Conservation (phyloP, 2,329 filamentous ascomycete genomes). For the Sporothrix luriei region DNA sequence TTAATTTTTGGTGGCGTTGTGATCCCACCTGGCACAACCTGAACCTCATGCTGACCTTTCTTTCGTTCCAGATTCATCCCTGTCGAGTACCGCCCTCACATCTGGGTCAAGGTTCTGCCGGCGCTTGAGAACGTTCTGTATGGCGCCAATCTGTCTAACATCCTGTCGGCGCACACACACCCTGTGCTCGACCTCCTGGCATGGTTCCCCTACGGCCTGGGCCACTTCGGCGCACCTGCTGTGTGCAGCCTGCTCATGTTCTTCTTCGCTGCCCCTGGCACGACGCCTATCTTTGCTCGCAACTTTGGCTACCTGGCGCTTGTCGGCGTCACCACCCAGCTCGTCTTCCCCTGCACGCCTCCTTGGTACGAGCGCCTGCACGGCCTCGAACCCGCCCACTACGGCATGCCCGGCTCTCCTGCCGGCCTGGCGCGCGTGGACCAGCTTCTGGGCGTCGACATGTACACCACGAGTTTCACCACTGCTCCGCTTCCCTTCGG, state of each 20-base stretch:
- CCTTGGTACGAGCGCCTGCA: conserved; percentile 97
- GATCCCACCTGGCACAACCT: not conserved
- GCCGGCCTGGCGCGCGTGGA: conserved; percentile 89
- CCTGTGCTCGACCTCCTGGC: conserved; percentile 82
- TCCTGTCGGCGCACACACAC: conserved; percentile 86
- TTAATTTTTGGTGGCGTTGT: not conserved
- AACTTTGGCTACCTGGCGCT: conserved; percentile 94
- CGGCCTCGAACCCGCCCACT: conserved; percentile 86
- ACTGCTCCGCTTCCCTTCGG: conserved; percentile 91
- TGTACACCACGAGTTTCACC: conserved; percentile 91
- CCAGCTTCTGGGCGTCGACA: conserved; percentile 82
- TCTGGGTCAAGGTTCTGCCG: conserved; percentile 93
- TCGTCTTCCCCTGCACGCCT: conserved; percentile 89
- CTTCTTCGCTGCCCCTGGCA: conserved; percentile 83
- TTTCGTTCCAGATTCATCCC: conserved; percentile 72
- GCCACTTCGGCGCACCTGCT: conserved; percentile 84
- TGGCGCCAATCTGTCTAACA: conserved; percentile 93
- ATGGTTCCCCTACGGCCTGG: conserved; percentile 90
- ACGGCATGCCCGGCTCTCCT: conserved; percentile 85
- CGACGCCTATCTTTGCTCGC: conserved; percentile 79
- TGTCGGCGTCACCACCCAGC: conserved; percentile 81
- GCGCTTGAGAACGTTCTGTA: conserved; percentile 96
- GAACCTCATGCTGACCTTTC: conserved; percentile 4
- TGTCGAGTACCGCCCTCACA: conserved; percentile 82
- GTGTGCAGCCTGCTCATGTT: conserved; percentile 80